A percentile compares a stretch with the other conserved stretches of the same genome.
These are phyloP conservation scores for Verticillium albo-atrum DNA, from an alignment of 2,329 filamentous ascomycete genomes.

Conservation along the genomic window DNA sequence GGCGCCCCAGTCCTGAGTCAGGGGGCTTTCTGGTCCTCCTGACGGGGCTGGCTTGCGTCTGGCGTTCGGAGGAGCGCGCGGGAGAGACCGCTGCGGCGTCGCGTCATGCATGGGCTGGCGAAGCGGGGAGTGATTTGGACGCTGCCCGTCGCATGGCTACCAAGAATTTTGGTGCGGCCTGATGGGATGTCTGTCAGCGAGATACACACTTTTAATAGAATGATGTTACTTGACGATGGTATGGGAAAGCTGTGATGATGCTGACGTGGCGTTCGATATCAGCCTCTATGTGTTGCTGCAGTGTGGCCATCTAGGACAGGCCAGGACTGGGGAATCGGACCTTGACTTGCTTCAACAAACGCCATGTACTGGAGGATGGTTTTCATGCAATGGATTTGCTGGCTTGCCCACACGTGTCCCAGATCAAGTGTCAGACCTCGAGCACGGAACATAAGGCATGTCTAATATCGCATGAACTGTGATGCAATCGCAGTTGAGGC, in stretches of 20 bases:
- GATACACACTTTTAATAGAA: background rate
- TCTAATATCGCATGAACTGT: no score
- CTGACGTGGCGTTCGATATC: no score
- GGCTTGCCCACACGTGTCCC: no score
- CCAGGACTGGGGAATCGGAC: no score
- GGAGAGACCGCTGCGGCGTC: background rate
- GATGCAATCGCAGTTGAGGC: no score
- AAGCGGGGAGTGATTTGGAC: background rate
- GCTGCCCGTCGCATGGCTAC: background rate
- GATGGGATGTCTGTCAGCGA: background rate
- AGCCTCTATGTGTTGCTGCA: no score
- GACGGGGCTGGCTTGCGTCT: background rate
- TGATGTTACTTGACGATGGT: background rate
- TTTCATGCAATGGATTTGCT: no score
- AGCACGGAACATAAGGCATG: no score
- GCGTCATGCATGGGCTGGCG: background rate
- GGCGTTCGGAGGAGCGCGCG: background rate
- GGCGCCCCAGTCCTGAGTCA: background rate
- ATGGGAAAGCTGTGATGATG: background rate
- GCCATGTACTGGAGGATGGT: no score
- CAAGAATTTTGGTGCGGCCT: background rate
- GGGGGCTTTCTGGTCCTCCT: background rate
- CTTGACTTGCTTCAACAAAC: no score
- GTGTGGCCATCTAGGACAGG: no score
- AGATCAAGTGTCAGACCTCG: no score